Percentiles rank a stretch among this genome's conserved stretches.
These are phyloP conservation scores for Amphirosellinia nigrospora DNA, from an alignment of 495 filamentous ascomycete species.

Conservation along the genomic window DNA sequence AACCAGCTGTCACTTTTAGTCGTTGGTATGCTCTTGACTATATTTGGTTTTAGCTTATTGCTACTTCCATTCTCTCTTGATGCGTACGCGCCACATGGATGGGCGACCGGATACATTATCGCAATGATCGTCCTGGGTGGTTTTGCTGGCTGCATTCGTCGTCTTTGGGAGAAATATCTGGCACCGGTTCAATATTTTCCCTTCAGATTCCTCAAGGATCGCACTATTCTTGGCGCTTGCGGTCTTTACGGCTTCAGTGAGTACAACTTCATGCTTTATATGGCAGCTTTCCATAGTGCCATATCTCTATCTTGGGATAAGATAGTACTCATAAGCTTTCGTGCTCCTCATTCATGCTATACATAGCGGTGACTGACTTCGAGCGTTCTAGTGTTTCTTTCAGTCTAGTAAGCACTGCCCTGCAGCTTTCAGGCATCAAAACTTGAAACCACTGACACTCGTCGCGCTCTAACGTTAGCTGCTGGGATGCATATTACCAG, in stretches of 20 bases:
- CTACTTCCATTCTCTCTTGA: constrained; percentile 65
- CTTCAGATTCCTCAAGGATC: constrained; percentile 60
- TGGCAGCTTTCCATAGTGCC: no score
- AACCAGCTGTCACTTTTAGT: constrained; percentile 7
- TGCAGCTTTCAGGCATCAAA: no score
- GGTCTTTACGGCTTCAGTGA: constrained; percentile 64
- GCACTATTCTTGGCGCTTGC: constrained; percentile 59
- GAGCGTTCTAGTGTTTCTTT: no score
- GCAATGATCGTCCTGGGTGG: constrained; percentile 66
- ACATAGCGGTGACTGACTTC: no score
- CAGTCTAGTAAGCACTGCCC: constrained; percentile 61
- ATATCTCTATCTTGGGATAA: no score
- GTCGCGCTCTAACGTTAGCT: background rate
- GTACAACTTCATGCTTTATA: no score
- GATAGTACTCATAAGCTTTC: no score
- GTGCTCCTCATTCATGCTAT: no score
- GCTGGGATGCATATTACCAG: constrained; percentile 56
- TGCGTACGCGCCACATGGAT: constrained; percentile 47
- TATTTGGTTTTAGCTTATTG: constrained; percentile 60
- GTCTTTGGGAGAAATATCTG: constrained; percentile 66
- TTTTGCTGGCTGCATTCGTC: constrained; percentile 61
- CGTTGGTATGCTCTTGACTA: constrained; percentile 60
- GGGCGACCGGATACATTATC: constrained; percentile 47
- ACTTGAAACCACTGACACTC: constrained; percentile 62
- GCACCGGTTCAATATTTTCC: constrained; percentile 62